These are phyloP conservation scores for Stagonosporopsis rhizophila DNA, from an alignment of 2,329 filamentous ascomycete genomes.

Conservation along the genomic window DNA sequence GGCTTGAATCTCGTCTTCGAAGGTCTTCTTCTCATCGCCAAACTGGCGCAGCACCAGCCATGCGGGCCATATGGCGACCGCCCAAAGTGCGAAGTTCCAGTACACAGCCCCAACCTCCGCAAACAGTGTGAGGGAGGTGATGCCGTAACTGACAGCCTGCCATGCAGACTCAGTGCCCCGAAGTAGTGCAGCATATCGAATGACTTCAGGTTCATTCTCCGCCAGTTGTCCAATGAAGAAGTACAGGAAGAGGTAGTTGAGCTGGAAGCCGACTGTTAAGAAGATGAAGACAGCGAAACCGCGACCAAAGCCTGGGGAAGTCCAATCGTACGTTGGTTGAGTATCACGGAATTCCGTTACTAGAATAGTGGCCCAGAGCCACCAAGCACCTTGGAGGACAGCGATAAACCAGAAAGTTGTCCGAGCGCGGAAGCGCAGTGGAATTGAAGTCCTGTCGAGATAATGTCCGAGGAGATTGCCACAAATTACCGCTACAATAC, in stretches of 20 bases:
- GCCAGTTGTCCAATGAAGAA: constrained; percentile 74
- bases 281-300: constrained; percentile 73
- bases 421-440: constrained; percentile 63
- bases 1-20: constrained; percentile 9
- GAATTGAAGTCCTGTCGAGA: constrained; percentile 64
- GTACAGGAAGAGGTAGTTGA: constrained; percentile 78
- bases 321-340: constrained; percentile 71
- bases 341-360: constrained; percentile 66
- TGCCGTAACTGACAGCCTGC: constrained; percentile 75
- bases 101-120: constrained; percentile 72
- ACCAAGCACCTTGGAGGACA: constrained; percentile 71
- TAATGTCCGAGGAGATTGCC: constrained; percentile 72
- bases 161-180: constrained; percentile 75
- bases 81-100: constrained; percentile 75
- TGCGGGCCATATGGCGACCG: constrained; percentile 66
- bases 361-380: constrained; percentile 73
- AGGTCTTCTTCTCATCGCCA: constrained; percentile 44
- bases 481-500: constrained; percentile 68
- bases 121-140: constrained; percentile 68
- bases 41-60: constrained; percentile 71
- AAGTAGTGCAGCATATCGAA: constrained; percentile 72
- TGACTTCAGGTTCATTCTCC: constrained; percentile 66
- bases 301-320: constrained; percentile 66
- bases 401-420: constrained; percentile 63
- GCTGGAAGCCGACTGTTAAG: constrained; percentile 70